phyloP scores from a whole-genome alignment of 768 basidiomycete genomes.

The Ephemerocybe angulata region DNA sequence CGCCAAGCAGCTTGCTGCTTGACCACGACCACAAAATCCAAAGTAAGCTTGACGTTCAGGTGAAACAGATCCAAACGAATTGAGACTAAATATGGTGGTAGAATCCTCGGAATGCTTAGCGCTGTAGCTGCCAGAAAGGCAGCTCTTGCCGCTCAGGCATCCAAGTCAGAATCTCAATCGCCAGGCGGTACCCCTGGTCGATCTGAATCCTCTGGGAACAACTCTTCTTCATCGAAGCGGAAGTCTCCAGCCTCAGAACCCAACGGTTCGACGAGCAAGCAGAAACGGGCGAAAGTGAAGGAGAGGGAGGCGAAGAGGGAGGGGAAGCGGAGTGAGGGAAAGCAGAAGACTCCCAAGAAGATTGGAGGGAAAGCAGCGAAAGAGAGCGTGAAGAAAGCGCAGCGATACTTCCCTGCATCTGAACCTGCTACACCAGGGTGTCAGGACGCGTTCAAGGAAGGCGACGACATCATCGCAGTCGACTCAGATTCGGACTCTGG shows the following conservation, averaged over 20 bases:
- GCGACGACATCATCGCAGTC: neutral
- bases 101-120: conserved; percentile 51
- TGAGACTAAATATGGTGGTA: neutral
- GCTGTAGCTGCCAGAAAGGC: conserved; percentile 72
- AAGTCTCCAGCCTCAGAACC: conserved; percentile 32
- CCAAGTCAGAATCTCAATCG: conserved; percentile 12
- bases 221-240: conserved; percentile 38
- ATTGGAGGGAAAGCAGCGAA: conserved; percentile 25
- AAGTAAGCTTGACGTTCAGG: neutral
- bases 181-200: conserved; percentile 5
- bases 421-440: conserved; percentile 11
- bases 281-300: conserved; percentile 26
- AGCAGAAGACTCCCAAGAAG: conserved; percentile 35
- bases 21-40: neutral
- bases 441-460: conserved; percentile 4
- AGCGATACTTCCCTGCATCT: neutral
- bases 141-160: conserved; percentile 32
- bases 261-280: conserved; percentile 15
- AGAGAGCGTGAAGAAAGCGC: neutral
- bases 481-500: neutral
- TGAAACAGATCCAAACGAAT: neutral
- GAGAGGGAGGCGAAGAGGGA: conserved; percentile 30
- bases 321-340: conserved; percentile 28
- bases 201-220: conserved; percentile 1
- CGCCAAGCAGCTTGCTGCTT: neutral